Evolutionary conservation across 1,139 yeast species (phyloP).

Genomic region (Pichia inconspicua): DNA sequence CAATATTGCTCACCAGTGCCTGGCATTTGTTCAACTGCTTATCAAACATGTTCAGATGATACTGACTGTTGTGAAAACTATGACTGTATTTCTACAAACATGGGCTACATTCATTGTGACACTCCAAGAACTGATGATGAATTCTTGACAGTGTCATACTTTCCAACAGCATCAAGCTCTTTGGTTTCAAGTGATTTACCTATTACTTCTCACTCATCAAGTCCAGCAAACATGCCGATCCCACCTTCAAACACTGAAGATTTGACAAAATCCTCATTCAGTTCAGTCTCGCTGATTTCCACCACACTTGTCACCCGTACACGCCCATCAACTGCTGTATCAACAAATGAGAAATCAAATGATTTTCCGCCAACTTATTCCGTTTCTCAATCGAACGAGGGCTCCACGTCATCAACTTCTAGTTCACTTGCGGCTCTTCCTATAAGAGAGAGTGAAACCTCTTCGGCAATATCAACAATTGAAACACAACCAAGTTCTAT

Average conservation of each 20-base stretch:
- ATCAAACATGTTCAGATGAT: background rate
- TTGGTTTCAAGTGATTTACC: background rate
- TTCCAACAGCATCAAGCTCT: background rate
- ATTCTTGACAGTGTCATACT: background rate
- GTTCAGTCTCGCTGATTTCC: background rate
- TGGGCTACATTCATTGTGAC: conserved; percentile 1
- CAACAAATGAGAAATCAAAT: background rate
- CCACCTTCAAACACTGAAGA: background rate
- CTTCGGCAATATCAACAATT: background rate
- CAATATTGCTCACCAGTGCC: background rate
- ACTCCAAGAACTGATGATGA: background rate
- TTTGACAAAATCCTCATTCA: background rate
- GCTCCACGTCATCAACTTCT: background rate
- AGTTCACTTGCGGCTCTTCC: background rate
- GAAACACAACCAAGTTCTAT: background rate
- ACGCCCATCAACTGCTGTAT: background rate
- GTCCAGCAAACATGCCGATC: background rate
- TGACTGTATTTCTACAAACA: background rate
- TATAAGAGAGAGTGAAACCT: background rate
- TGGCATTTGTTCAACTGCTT: background rate
- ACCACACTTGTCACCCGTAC: background rate
- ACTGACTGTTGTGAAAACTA: background rate
- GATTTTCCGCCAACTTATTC: background rate
- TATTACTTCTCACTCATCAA: background rate
- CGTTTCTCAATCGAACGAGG: background rate